phyloP scores from a whole-genome alignment of 2,329 filamentous ascomycete genomes.

The Pseudocercospora cruenta region DNA sequence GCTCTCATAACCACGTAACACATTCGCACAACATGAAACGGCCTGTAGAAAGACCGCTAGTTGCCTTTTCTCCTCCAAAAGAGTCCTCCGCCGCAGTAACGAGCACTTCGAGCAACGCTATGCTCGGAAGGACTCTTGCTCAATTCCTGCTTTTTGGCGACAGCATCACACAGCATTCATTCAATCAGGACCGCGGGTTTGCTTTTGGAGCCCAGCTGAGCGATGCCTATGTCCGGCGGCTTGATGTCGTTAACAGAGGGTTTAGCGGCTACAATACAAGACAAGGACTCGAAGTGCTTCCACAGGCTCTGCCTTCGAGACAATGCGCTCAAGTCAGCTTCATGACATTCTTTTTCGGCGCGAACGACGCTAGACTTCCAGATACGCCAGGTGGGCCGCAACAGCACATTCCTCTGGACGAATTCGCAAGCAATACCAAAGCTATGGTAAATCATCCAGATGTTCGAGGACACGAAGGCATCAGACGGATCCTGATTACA shows the following conservation, averaged over 20 bases:
- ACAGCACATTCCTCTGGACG: conserved; percentile 79
- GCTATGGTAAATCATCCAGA: conserved; percentile 72
- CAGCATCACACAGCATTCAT: conserved; percentile 76
- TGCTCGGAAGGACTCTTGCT: not conserved
- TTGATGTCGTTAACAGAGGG: conserved; percentile 88
- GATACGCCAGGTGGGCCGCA: conserved; percentile 56
- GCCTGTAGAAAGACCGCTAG: not conserved
- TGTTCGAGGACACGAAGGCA: conserved; percentile 68
- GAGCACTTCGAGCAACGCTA: conserved; percentile 26
- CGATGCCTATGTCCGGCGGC: conserved; percentile 69
- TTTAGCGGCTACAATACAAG: conserved; percentile 82
- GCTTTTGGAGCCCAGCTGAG: conserved; percentile 74
- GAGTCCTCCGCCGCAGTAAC: not conserved
- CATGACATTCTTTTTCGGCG: conserved; percentile 70
- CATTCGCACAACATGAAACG: not conserved
- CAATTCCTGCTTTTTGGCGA: conserved; percentile 80
- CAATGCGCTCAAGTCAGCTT: conserved; percentile 66
- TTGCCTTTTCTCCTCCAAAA: not conserved
- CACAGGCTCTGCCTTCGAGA: conserved; percentile 71
- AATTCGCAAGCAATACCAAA: conserved; percentile 73
- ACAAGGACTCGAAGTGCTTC: conserved; percentile 71
- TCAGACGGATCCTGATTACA: conserved; percentile 73
- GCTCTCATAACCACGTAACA: not conserved
- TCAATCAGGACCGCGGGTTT: conserved; percentile 65
- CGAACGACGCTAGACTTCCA: conserved; percentile 81